Evolutionary conservation across 331 rosid genomes (phyloP).

Genomic region (Spiraea crenata): DNA sequence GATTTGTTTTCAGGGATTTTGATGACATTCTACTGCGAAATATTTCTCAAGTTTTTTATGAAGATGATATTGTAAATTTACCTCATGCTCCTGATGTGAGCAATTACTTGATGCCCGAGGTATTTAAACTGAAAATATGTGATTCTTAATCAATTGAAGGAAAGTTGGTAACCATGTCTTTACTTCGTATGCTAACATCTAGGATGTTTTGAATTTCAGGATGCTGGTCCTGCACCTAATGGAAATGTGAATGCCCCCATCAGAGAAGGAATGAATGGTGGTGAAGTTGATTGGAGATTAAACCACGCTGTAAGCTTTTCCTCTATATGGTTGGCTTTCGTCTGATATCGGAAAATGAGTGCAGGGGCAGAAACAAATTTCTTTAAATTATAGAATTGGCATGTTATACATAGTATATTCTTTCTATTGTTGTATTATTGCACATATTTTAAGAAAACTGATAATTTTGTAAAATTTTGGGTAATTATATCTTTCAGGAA

Average conservation of each 20-base stretch:
- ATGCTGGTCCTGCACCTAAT: conserved; percentile 67
- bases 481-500: conserved; percentile 42
- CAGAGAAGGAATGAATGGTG: conserved; percentile 70
- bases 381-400: background rate
- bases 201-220: conserved; percentile 47
- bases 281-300: conserved; percentile 71
- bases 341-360: background rate
- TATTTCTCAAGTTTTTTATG: conserved; percentile 66
- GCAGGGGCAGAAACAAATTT: background rate
- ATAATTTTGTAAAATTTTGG: conserved; percentile 13
- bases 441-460: conserved; percentile 10
- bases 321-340: background rate
- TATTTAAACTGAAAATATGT: conserved; percentile 34
- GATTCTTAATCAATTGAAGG: conserved; percentile 22
- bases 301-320: conserved; percentile 50
- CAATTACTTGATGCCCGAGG: conserved; percentile 92
- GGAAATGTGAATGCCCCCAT: conserved; percentile 55
- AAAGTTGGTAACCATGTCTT: background rate
- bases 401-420: conserved; percentile 1
- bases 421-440: conserved; percentile 5
- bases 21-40: conserved; percentile 78
- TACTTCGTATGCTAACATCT: conserved; percentile 17
- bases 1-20: conserved; percentile 60
- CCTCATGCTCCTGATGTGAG: conserved; percentile 93
- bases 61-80: conserved; percentile 76